These are phyloP conservation scores for Fusarium sp. DNA, from an alignment of 2,329 filamentous ascomycete species.

Conservation along the genomic window DNA sequence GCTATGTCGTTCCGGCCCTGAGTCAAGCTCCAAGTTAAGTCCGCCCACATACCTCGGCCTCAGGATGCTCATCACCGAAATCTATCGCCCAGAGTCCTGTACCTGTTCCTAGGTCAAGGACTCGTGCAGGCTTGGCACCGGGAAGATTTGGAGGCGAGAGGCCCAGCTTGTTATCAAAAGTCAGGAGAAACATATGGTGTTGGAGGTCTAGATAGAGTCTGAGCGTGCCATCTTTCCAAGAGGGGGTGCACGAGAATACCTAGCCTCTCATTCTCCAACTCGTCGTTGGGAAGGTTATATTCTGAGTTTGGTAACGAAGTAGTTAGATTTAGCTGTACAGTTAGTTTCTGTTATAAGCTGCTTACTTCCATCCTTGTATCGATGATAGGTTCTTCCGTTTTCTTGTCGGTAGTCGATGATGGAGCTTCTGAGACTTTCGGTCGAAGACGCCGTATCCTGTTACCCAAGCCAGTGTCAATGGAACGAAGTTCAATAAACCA, in stretches of 20 bases:
- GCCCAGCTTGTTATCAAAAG: not conserved
- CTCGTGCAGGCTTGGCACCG: not conserved
- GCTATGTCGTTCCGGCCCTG: not conserved
- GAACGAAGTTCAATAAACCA: not conserved
- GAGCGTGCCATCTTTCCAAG: not conserved
- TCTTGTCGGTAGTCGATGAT: not conserved
- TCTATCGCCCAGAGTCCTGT: not conserved
- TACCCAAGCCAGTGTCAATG: not conserved
- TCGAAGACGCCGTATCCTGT: not conserved
- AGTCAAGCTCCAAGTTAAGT: not conserved
- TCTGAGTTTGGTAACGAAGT: not conserved
- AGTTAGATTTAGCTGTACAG: not conserved
- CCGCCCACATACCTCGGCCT: not conserved
- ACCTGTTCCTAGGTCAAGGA: not conserved
- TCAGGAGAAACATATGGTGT: not conserved
- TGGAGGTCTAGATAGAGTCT: not conserved
- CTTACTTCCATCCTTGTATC: not conserved
- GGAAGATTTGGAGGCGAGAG: not conserved
- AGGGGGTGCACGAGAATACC: not conserved
- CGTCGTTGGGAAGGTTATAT: not conserved
- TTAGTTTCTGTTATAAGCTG: not conserved
- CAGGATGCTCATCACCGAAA: not conserved
- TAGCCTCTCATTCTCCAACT: not conserved
- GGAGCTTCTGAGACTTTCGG: not conserved
- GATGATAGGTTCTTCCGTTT: not conserved